These are phyloP conservation scores for Liquidambar formosana DNA, from an alignment of 164 flowering plant genomes.

Conservation along the genomic window DNA sequence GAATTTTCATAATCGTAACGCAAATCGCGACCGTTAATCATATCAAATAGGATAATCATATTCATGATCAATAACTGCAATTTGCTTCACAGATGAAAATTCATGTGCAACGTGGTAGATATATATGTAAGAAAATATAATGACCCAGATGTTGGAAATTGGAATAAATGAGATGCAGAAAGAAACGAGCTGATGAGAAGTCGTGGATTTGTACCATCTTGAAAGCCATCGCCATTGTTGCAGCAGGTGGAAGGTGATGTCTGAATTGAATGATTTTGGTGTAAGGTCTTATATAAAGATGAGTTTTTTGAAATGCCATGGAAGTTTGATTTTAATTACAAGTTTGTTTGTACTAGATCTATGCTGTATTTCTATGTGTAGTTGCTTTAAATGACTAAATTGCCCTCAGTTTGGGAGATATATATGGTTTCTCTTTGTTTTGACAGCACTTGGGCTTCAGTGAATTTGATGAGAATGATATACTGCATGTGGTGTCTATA, in stretches of 20 bases:
- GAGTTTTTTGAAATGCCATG: constrained; percentile 27
- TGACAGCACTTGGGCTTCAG: too few species aligned
- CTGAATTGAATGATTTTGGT: neutral
- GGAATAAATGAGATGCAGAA: too few species aligned
- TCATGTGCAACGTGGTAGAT: too few species aligned
- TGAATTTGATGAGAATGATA: neutral
- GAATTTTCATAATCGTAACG: too few species aligned
- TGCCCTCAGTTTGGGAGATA: neutral
- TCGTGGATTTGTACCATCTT: constrained; percentile 63
- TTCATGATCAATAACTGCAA: too few species aligned
- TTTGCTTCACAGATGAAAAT: too few species aligned
- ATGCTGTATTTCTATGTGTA: neutral
- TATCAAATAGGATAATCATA: too few species aligned
- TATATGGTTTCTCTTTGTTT: too few species aligned
- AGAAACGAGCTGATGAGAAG: neutral
- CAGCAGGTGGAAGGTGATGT: neutral
- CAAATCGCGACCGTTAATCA: too few species aligned
- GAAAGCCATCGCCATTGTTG: constrained; percentile 92
- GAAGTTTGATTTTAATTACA: constrained; percentile 22
- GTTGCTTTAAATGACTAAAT: neutral
- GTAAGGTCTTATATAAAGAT: constrained; percentile 32
- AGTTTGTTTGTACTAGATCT: constrained; percentile 11
- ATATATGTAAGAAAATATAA: too few species aligned
- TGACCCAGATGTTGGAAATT: too few species aligned
- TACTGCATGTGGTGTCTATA: neutral